Evolutionary conservation across 2,329 filamentous ascomycete genomes (phyloP), one percentile per base, ranked within the genome.

Genomic region (Hypoxylon rubiginosum): DNA sequence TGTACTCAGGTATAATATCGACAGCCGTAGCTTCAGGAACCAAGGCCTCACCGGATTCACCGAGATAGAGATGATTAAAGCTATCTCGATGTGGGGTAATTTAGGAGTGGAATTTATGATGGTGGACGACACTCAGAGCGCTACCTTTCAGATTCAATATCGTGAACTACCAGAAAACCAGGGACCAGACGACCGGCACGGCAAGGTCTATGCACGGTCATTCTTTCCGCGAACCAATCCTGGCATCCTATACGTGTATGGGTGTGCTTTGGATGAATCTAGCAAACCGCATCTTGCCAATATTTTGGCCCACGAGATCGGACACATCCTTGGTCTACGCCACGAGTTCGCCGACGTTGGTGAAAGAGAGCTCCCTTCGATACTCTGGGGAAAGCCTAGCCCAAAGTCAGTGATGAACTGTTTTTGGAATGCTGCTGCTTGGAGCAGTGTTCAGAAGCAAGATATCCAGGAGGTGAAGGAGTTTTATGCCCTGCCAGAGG

Each of bases 21-120:
- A 54, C 26, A 41, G 43, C 41, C 13, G 39, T 24, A 54, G 51
- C 32, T 54, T 54, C 26, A 13, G 8, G 19, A 4, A 45, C 41
- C 9, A 21, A 21, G 8, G 1, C 17, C n/a, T 45, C 17, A 17
- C 41, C 17, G 17, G 9, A 1, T 11, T 24, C 41, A 19, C 19
- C 1, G n/a, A 17, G 15, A 11, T 3, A 4, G n/a, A 45, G 4
- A 17, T 13, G 24, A 21, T 24, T 17, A 21, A 21, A 45, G 41
- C 41, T 10, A 45, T 45, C n/a, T 45, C 41, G 4, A 21, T 21
- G 41, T 45, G 41, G 41, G 4, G 19, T 4, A 19, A 43, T 17
- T 4, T 15, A 10, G 39, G 39, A 15, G 39, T 43, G 9, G 17
- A 17, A 9, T 43, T 17, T 17, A 15, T 4, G 39, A 3, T 17